phyloP scores from a whole-genome alignment of 2,329 filamentous ascomycete species.

The Aspergillus pseudoviridinutans region DNA sequence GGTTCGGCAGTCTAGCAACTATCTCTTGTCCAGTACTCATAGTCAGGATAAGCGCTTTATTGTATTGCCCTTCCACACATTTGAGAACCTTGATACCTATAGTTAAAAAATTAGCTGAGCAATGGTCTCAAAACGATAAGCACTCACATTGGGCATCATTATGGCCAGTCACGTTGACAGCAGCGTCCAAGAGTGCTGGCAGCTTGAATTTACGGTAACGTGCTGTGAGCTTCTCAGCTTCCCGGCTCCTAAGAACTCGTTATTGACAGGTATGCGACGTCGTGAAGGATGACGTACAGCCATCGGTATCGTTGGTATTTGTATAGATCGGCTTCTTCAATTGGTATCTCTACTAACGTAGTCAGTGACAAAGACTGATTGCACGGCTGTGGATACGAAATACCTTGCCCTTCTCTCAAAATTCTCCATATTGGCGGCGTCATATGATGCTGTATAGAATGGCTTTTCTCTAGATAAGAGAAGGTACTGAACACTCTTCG shows the following conservation, averaged over 20 bases:
- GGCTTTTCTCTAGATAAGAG: not conserved
- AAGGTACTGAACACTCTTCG: not conserved
- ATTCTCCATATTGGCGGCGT: not conserved
- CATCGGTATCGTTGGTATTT: constrained; percentile 25
- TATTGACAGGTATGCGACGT: not conserved
- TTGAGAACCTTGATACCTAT: constrained; percentile 18
- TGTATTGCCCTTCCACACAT: constrained; percentile 23
- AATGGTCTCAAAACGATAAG: not conserved
- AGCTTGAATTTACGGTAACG: constrained; percentile 27
- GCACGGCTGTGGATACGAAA: not conserved
- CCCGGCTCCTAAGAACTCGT: constrained; percentile 15
- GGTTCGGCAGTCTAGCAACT: constrained; percentile 7
- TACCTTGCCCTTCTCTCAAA: not conserved
- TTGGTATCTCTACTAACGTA: constrained; percentile 5
- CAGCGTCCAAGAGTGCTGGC: constrained; percentile 17
- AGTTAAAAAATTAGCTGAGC: not conserved
- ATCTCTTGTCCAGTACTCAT: constrained; percentile 11
- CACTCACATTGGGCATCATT: not conserved
- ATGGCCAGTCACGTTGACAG: not conserved
- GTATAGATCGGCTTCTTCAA: constrained; percentile 22
- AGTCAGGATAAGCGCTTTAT: constrained; percentile 23
- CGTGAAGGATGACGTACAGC: constrained; percentile 15
- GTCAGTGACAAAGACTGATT: not conserved
- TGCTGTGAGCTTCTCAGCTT: constrained; percentile 20
- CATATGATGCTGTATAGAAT: not conserved